phyloP scores from a whole-genome alignment of 768 basidiomycete species.

The Cyathus striatus region DNA sequence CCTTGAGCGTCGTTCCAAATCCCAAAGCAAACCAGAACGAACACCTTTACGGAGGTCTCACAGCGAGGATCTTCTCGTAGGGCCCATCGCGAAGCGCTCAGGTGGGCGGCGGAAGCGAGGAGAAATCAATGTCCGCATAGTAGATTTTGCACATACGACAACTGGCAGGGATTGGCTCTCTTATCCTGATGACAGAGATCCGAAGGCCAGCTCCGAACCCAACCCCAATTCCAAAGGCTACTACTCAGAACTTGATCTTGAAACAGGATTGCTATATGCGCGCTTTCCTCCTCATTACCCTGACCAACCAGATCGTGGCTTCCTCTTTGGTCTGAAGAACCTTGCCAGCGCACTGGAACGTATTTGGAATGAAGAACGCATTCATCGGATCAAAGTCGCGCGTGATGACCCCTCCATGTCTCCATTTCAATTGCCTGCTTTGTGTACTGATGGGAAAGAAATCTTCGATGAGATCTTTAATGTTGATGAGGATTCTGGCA shows the following conservation, averaged over 20 bases:
- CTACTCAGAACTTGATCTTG: conserved; percentile 75
- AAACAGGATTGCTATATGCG: conserved; percentile 81
- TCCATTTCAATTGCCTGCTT: conserved; percentile 51
- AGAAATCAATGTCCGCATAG: conserved; percentile 92
- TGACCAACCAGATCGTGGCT: conserved; percentile 88
- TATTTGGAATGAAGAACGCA: conserved; percentile 86
- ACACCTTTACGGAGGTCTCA: conserved; percentile 64
- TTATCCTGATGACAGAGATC: conserved; percentile 43
- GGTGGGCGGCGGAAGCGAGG: conserved; percentile 73
- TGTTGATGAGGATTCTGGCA: conserved; percentile 64
- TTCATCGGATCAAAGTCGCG: conserved; percentile 57
- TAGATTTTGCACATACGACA: conserved; percentile 98
- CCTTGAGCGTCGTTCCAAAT: conserved; percentile 53
- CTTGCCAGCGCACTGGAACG: conserved; percentile 70
- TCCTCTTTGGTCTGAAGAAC: conserved; percentile 85
- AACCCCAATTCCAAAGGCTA: conserved; percentile 68
- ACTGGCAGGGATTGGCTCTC: conserved; percentile 89
- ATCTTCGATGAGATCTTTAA: conserved; percentile 75
- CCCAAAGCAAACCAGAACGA: conserved; percentile 35
- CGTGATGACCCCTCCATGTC: conserved; percentile 49
- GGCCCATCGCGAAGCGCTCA: conserved; percentile 59
- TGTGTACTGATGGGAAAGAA: conserved; percentile 70
- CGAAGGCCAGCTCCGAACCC: conserved; percentile 34
- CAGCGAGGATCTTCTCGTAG: conserved; percentile 74
- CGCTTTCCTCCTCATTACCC: conserved; percentile 93